Percentiles rank a stretch among this genome's conserved stretches.
phyloP scores from a whole-genome alignment of 139 green algal genomes.

The Gonium pectorale region DNA sequence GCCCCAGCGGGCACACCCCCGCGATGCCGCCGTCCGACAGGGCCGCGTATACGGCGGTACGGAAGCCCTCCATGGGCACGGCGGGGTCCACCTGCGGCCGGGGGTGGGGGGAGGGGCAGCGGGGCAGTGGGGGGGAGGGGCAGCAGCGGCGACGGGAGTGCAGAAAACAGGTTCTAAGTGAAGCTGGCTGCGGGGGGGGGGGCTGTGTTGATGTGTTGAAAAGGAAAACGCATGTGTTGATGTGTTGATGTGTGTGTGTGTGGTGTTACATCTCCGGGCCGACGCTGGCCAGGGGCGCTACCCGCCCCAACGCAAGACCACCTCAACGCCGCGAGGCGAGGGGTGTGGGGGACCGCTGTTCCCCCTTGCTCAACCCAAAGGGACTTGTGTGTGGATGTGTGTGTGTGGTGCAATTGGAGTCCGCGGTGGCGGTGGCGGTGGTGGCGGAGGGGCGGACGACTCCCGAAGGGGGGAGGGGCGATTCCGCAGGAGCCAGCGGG shows the following conservation, averaged over 20 bases:
- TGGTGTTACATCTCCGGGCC: neutral
- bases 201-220: neutral
- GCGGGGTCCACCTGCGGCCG: neutral
- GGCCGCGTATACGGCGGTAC: neutral
- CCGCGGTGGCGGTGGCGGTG: no score
- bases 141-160: neutral
- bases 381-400: no score
- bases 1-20: slow-evolving; percentile 25
- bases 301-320: no score
- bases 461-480: no score
- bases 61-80: slow-evolving; percentile 11
- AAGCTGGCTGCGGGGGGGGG: neutral
- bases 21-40: slow-evolving; percentile 19
- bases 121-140: neutral
- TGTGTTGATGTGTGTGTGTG: neutral
- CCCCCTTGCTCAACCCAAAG: no score
- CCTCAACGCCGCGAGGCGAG: no score
- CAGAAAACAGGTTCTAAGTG: neutral
- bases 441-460: no score
- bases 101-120: no score
- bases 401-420: no score
- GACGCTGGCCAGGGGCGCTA: neutral
- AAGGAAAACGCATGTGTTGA: no score
- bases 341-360: no score
- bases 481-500: no score